phyloP scores from a whole-genome alignment of 2,329 filamentous ascomycete genomes.

The Neonectria ditissima region DNA sequence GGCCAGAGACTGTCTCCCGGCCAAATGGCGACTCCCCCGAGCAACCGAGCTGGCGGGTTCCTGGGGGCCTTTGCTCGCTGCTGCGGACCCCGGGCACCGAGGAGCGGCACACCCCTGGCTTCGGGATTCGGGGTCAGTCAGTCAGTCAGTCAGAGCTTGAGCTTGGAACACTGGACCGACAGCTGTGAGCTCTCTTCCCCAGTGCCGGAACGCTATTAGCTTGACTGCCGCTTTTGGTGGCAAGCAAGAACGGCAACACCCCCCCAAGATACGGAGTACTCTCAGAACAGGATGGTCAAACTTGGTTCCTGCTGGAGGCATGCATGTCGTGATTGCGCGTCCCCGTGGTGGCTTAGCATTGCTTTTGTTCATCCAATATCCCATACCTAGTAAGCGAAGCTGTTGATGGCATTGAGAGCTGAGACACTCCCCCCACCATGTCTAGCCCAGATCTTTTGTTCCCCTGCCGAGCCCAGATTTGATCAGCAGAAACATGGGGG shows the following conservation, averaged over 20 bases:
- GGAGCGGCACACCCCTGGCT: slow-evolving; percentile 9
- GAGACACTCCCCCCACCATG: slow-evolving; percentile 4
- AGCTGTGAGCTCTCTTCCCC: slow-evolving; percentile 4
- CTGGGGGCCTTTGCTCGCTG: slow-evolving; percentile 14
- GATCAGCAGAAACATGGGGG: slow-evolving; percentile 26
- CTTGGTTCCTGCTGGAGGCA: background rate
- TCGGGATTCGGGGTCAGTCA: slow-evolving; percentile 12
- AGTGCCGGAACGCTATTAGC: slow-evolving; percentile 24
- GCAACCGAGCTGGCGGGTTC: slow-evolving; percentile 41
- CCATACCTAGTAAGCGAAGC: background rate
- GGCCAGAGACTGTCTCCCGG: slow-evolving; percentile 27
- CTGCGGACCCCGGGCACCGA: background rate
- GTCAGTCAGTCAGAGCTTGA: slow-evolving; percentile 17
- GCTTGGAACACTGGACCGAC: slow-evolving; percentile 7
- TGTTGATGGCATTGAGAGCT: background rate
- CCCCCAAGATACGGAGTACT: background rate
- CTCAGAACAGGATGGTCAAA: background rate
- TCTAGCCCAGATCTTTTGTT: slow-evolving; percentile 7
- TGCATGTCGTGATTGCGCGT: slow-evolving; percentile 10
- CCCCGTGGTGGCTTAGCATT: slow-evolving; percentile 9
- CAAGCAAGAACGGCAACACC: background rate
- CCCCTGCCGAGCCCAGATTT: slow-evolving; percentile 29
- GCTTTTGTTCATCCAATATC: background rate
- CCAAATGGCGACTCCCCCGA: slow-evolving; percentile 39
- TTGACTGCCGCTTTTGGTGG: slow-evolving; percentile 24